Conservation (phyloP, 83 land plant genomes). For the Thuja plicata region DNA sequence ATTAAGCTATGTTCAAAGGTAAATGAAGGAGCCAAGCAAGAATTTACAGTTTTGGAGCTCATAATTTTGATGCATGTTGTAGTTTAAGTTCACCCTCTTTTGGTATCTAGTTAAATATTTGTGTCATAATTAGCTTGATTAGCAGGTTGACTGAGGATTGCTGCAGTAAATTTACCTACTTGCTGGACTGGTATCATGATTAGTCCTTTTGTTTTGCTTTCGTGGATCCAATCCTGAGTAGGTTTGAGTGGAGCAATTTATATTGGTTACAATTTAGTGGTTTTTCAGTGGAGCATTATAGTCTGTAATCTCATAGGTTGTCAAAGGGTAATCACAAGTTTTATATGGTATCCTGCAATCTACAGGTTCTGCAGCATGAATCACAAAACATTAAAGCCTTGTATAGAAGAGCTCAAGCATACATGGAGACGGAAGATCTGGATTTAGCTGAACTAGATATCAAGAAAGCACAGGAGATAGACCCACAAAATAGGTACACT, state of each 20-base stretch:
- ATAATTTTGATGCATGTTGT: neutral
- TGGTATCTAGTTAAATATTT: neutral
- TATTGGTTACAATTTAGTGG: neutral
- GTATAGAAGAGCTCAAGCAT: constrained; percentile 85
- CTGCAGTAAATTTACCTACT: neutral
- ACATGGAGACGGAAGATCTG: constrained; percentile 64
- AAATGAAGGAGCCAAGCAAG: neutral
- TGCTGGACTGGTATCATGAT: neutral
- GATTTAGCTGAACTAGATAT: constrained; percentile 76
- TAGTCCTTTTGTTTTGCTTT: neutral
- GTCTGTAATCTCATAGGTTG: neutral
- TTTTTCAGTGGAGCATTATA: no score
- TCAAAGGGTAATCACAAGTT: neutral
- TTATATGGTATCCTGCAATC: neutral
- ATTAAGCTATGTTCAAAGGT: constrained; percentile 80
- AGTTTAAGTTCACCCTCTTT: neutral
- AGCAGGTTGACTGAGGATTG: neutral
- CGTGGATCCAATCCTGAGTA: neutral
- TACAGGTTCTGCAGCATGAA: constrained; percentile 72
- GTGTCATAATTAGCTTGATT: neutral
- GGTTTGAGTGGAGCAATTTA: neutral
- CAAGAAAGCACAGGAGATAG: constrained; percentile 78
- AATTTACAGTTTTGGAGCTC: neutral
- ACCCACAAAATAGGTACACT: constrained; percentile 70
- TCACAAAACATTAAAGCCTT: constrained; percentile 75